Conservation (phyloP, 2,329 filamentous ascomycete genomes). For the Myrmaecium sp. region DNA sequence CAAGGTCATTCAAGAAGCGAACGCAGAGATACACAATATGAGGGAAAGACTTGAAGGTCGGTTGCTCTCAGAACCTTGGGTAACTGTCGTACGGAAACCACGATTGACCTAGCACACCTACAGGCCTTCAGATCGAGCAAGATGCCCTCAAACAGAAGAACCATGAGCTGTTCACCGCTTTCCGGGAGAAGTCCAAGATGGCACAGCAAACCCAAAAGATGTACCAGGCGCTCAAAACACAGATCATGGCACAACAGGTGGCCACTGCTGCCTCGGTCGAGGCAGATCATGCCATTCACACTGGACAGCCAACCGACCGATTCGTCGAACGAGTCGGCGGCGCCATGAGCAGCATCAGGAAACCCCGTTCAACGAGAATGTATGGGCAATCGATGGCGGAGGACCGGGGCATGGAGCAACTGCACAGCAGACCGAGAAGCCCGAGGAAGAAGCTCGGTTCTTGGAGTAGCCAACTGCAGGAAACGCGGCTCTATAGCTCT, state of each 20-base stretch:
- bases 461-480: too few species aligned
- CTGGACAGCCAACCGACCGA: too few species aligned
- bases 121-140: slow-evolving; percentile 46
- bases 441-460: too few species aligned
- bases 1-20: slow-evolving; percentile 57
- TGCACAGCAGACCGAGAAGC: too few species aligned
- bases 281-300: too few species aligned
- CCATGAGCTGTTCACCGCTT: slow-evolving; percentile 48
- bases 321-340: too few species aligned
- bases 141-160: slow-evolving; percentile 52
- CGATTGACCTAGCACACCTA: slow-evolving; percentile 20
- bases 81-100: background rate
- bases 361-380: too few species aligned
- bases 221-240: slow-evolving; percentile 39
- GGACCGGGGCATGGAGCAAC: too few species aligned
- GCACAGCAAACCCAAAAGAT: slow-evolving; percentile 49
- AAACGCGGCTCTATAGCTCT: too few species aligned
- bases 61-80: slow-evolving; percentile 8
- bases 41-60: slow-evolving; percentile 47
- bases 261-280: slow-evolving; percentile 37
- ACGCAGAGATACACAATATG: slow-evolving; percentile 50
- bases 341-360: too few species aligned
- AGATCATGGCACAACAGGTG: slow-evolving; percentile 36
- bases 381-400: too few species aligned
- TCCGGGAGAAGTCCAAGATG: slow-evolving; percentile 54